Evolutionary conservation across 805 yeast genomes (phyloP), one percentile per base, ranked within the genome.

Genomic region (Ogataea dorogensis): DNA sequence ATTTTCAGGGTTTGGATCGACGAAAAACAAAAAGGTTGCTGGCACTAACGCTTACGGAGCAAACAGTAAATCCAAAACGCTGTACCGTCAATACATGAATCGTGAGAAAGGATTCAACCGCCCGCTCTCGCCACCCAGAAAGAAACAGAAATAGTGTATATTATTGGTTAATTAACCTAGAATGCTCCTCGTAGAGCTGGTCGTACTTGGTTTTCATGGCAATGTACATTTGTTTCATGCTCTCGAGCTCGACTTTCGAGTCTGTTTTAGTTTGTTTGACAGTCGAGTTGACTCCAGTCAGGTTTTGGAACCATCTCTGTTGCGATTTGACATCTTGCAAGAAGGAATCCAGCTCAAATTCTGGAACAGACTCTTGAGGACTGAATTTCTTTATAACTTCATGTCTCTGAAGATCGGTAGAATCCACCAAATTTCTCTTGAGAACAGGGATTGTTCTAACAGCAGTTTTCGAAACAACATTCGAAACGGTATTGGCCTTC

Each of bases 21-120:
- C 84, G 5, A 78, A 78, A 51, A 73, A 76, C 26, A 73, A 75
- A 44, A 73, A 74, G 29, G 82, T 77, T 5, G 56, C 56, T 23
- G 79, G 77, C 2, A 56, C 70, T 3, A 64, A 66, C 36, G 71
- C 70, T 13, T 57, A 52, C 17, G 79, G 77, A 1, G 61, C 64
- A 0, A 60, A 57, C 2, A 61, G 60, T 38, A 59, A 64, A 21
- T 50, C 44, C 7, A 64, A 64, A 36, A 59, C 74, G 0, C 68
- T 68, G 25, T 77, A 73, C 50, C 63, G 83, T 48, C 82, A 77
- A 54, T 77, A 77, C 44, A 75, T 75, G 77, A 77, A 76, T 50
- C 59, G 80, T 38, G 65, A 56, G 10, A 73, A 71, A 44, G 81
- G 81, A 3, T 75, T 73, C 54, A 76, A 75, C 47, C 58, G 81